Conservation (phyloP, 345 rosid species). For the Melaleuca quinquenervia region DNA sequence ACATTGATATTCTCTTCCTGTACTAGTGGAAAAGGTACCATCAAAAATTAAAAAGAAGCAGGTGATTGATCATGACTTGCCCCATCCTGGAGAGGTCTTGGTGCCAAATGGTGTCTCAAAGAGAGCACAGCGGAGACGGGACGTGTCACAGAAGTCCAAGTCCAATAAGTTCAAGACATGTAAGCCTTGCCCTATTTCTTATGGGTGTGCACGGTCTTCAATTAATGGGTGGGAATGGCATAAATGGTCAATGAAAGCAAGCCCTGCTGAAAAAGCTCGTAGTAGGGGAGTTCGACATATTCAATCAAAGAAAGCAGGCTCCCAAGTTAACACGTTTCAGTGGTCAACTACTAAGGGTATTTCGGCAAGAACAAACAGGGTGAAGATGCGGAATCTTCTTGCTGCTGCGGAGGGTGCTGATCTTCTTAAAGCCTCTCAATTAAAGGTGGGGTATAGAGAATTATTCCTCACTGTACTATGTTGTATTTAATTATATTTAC, state of each 20-base stretch:
- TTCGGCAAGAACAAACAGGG: constrained; percentile 96
- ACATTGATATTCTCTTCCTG: constrained; percentile 5
- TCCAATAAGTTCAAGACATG: constrained; percentile 22
- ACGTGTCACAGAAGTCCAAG: constrained; percentile 12
- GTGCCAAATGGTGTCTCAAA: constrained; percentile 14
- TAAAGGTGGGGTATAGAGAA: constrained; percentile 48
- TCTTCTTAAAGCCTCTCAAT: constrained; percentile 79
- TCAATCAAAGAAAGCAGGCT: constrained; percentile 25
- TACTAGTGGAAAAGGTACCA: not conserved
- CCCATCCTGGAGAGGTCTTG: constrained; percentile 23
- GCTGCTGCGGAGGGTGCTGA: constrained; percentile 99
- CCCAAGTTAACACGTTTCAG: constrained; percentile 38
- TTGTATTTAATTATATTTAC: not conserved
- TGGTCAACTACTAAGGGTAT: constrained; percentile 45
- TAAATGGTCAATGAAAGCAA: constrained; percentile 77
- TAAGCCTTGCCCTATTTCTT: constrained; percentile 48
- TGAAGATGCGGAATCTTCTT: constrained; percentile 89
- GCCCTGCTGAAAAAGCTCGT: constrained; percentile 66
- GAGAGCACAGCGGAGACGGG: constrained; percentile 20
- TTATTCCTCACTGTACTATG: not conserved
- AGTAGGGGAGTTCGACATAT: constrained; percentile 48
- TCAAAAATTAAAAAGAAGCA: constrained; percentile 43
- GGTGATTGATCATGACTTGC: constrained; percentile 5
- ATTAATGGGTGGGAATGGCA: constrained; percentile 96
- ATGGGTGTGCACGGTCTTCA: constrained; percentile 91